A percentile compares a stretch with the other conserved stretches of the same genome.
Evolutionary conservation across 108 stramenopile species (phyloP).

Genomic region (Mayamaea pseudoterrestris): DNA sequence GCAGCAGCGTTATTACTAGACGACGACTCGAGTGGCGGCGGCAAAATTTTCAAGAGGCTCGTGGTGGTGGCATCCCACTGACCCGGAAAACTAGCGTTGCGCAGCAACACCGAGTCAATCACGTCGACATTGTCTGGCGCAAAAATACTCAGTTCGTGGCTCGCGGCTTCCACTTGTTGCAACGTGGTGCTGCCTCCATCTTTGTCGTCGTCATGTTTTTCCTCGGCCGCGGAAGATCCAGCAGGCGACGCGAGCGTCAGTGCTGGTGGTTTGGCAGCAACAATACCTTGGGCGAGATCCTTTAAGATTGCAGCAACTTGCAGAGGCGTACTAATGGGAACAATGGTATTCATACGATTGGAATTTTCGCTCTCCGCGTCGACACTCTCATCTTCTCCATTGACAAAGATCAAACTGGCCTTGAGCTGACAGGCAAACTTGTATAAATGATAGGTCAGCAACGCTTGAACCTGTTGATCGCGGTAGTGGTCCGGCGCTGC

Average conservation of each 20-base stretch:
- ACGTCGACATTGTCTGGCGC: slow-evolving; percentile 61
- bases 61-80: slow-evolving; percentile 75
- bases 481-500: slow-evolving; percentile 26
- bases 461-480: slow-evolving; percentile 34
- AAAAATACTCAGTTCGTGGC: no score
- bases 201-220: slow-evolving; percentile 1
- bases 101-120: slow-evolving; percentile 52
- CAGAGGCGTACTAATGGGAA: not conserved
- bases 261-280: not conserved
- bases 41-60: slow-evolving; percentile 54
- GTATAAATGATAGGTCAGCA: slow-evolving; percentile 71
- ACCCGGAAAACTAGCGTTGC: slow-evolving; percentile 73
- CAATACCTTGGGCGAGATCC: not conserved
- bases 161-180: no score
- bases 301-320: not conserved
- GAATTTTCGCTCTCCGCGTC: no score
- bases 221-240: slow-evolving; percentile 2
- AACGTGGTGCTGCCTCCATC: no score
- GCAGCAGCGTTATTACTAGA: not conserved
- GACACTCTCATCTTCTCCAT: slow-evolving; percentile 1
- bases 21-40: slow-evolving; percentile 3
- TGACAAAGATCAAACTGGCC: slow-evolving; percentile 46
- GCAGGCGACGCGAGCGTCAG: slow-evolving; percentile 4
- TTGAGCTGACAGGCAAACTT: slow-evolving; percentile 51
- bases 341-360: no score